Conservation (phyloP, 192 early-diverging fungal species). For the Umbelopsis ramanniana region DNA sequence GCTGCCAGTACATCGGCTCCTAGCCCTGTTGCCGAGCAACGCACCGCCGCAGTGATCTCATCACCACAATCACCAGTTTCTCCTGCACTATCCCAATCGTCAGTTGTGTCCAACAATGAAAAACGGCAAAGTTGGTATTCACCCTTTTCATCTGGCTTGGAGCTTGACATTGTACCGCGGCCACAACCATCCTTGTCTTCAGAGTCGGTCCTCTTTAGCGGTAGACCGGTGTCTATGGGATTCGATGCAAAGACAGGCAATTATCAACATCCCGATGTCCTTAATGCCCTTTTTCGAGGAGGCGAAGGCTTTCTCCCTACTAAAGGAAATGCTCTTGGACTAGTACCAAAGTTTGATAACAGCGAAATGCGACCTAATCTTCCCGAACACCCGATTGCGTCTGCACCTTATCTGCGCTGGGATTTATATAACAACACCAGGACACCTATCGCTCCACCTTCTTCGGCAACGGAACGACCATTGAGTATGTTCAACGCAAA, state of each 20-base stretch:
- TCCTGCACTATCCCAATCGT: neutral
- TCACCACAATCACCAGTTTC: neutral
- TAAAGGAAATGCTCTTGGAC: neutral
- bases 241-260: neutral
- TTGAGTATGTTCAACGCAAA: neutral
- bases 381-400: neutral
- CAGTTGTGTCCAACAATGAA: neutral
- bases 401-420: neutral
- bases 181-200: constrained; percentile 16
- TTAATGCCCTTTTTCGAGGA: constrained; percentile 5
- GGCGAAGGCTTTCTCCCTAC: neutral
- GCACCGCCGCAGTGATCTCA: neutral
- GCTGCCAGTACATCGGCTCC: neutral
- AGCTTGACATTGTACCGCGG: constrained; percentile 17
- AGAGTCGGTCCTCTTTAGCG: neutral
- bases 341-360: neutral
- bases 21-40: neutral
- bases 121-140: constrained; percentile 24
- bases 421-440: neutral
- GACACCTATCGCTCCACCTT: neutral
- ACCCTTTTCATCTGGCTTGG: constrained; percentile 20
- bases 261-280: constrained; percentile 15
- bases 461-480: neutral
- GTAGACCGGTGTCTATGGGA: neutral
- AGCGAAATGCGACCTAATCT: neutral